Conservation (phyloP, 169 alveolate genomes). For the Cryptosporidium muris region DNA sequence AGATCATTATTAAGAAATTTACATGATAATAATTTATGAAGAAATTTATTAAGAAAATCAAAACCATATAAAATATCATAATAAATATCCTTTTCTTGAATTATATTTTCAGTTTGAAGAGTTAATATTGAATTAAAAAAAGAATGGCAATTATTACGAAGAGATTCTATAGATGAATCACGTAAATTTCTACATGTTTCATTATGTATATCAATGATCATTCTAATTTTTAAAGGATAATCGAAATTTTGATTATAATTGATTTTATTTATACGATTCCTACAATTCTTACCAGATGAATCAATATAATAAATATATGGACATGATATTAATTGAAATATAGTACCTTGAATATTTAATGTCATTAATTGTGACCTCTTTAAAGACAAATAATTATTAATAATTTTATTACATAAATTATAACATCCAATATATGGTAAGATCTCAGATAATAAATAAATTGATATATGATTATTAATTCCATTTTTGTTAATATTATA, state of each 20-base stretch:
- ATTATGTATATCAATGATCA: slow-evolving; percentile 6
- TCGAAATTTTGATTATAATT: background rate
- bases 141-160: slow-evolving; percentile 31
- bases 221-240: background rate
- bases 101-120: slow-evolving; percentile 3
- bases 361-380: slow-evolving; percentile 67
- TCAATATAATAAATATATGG: slow-evolving; percentile 25
- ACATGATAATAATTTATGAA: background rate
- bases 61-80: slow-evolving; percentile 17
- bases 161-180: slow-evolving; percentile 61
- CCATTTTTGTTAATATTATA: background rate
- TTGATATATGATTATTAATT: background rate
- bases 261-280: background rate
- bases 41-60: slow-evolving; percentile 19
- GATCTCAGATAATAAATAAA: slow-evolving; percentile 36
- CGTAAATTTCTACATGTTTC: slow-evolving; percentile 1
- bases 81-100: background rate
- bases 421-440: slow-evolving; percentile 39
- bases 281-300: background rate
- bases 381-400: slow-evolving; percentile 8
- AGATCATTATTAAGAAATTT: slow-evolving; percentile 4
- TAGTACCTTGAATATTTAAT: slow-evolving; percentile 34
- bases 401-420: slow-evolving; percentile 36
- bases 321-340: slow-evolving; percentile 31
- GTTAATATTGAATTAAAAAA: slow-evolving; percentile 9